These are phyloP conservation scores for Dendrostoma leiphaemia DNA, from an alignment of 2,329 filamentous ascomycete genomes.

Conservation along the genomic window DNA sequence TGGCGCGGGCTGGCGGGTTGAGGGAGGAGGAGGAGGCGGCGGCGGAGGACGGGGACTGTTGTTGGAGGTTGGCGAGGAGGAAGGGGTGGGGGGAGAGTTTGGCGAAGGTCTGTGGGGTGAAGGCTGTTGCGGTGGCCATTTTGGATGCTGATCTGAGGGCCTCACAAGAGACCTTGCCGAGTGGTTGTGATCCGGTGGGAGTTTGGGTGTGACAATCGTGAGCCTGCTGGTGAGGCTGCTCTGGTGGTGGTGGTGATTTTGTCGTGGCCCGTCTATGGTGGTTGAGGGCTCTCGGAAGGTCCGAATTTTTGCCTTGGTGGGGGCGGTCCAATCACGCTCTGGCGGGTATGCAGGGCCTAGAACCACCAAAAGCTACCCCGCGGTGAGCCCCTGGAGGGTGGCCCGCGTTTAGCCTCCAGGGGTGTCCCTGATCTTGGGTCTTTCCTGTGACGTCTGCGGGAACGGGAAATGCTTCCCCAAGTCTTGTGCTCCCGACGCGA, in stretches of 20 bases:
- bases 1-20: conserved; percentile 65
- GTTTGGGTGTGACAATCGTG: not conserved
- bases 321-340: conserved; percentile 13
- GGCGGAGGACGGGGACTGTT: conserved; percentile 42
- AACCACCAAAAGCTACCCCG: conserved; percentile 16
- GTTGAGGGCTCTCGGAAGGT: not conserved
- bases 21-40: conserved; percentile 22
- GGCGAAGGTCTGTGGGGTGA: conserved; percentile 71
- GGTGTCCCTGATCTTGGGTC: not conserved
- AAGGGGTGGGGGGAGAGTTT: conserved; percentile 87
- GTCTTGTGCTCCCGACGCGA: not conserved
- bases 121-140: conserved; percentile 39
- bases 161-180: not conserved
- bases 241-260: not conserved
- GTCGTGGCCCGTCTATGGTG: not conserved
- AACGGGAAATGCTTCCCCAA: not conserved
- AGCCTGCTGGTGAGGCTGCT: not conserved
- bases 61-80: conserved; percentile 80
- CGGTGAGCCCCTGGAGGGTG: not conserved
- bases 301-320: conserved; percentile 18
- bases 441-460: conserved; percentile 11
- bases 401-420: conserved; percentile 7
- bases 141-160: not conserved
- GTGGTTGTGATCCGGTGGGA: not conserved
- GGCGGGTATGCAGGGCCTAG: conserved; percentile 16